Evolutionary conservation across 139 green algal species (phyloP).

Genomic region (Micromonas commoda): DNA sequence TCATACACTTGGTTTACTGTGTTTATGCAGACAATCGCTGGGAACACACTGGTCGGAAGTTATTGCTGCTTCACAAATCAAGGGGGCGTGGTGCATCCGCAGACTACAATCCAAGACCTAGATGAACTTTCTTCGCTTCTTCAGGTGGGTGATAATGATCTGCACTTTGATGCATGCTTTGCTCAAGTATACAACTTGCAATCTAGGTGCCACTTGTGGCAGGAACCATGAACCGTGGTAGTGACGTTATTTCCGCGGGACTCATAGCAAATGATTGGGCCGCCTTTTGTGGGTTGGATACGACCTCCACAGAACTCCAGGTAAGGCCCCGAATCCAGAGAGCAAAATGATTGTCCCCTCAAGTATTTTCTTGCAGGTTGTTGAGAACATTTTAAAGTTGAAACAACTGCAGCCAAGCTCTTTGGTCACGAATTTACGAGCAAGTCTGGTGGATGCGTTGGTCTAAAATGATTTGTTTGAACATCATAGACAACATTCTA

Average conservation of each 20-base stretch:
- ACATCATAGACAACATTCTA: too few relatives aligned
- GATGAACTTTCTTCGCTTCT: slow-evolving; percentile 94
- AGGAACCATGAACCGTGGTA: slow-evolving; percentile 92
- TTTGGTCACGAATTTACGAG: not conserved
- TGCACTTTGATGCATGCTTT: not conserved
- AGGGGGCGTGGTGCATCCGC: slow-evolving; percentile 85
- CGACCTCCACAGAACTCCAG: slow-evolving; percentile 88
- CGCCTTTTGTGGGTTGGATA: slow-evolving; percentile 93
- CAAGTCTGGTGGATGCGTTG: not conserved
- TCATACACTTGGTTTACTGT: not conserved
- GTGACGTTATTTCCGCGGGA: slow-evolving; percentile 83
- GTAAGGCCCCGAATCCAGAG: slow-evolving; percentile 46
- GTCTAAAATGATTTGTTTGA: too few relatives aligned
- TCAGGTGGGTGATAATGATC: slow-evolving; percentile 21
- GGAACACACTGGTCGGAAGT: slow-evolving; percentile 88
- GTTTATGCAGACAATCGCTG: slow-evolving; percentile 72
- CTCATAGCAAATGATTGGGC: slow-evolving; percentile 94
- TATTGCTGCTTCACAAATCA: slow-evolving; percentile 94
- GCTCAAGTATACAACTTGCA: not conserved
- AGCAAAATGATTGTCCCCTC: not conserved
- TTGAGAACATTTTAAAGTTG: slow-evolving; percentile 10
- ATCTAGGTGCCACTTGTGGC: slow-evolving; percentile 90
- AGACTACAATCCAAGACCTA: slow-evolving; percentile 94
- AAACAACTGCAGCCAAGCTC: not conserved
- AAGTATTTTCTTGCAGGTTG: not conserved